Base-by-base conservation (phyloP, 371 early-diverging fungal species). In the Lichtheimia ornata region DNA sequence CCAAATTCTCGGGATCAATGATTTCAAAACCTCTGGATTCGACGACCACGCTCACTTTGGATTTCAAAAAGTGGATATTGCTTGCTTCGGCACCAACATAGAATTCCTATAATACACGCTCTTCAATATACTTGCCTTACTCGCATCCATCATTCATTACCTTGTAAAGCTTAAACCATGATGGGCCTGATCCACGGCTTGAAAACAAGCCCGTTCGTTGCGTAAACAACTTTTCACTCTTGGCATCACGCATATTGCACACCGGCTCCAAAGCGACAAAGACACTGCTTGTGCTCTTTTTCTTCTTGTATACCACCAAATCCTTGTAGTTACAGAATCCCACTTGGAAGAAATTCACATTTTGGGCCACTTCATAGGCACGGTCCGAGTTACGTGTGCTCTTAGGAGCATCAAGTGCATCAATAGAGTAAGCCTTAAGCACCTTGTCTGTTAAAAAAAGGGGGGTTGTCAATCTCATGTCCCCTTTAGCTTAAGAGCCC, bases 1-100 rank as follows among this genome's bases (percentile, higher is more conserved):
- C 83, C 59, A 91, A 72, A 6, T 90, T 86, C n/a, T 88, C 85
- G 44, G 90, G 74, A 63, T 94, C 90, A 20, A 94, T 90, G 35
- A 94, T 81, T 67, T 94, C 94, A 66, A 94, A 94, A 4, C 94
- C 94, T 59, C 88, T 85, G 17, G 57, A 17, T 28, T 81, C 81
- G 60, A 93, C 92, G 0, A 93, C 94, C n/a, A 94, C 85, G 62
- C 88, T 89, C 58, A 94, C 72, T 62, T 88, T 89, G 13, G 89
- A 76, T 43, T 84, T 84, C 61, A 94, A 72, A 63, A 89, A 91
- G 63, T 91, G 88, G 60, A 94, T 77, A 40, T 88, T 87, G 42
- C 76, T 83, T 5, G 91, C 81, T 63, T 94, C 94, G 5, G 90
- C 84, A 15, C 92, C 91, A 62, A 94, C 86, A 68, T 94, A 94